phyloP scores from a whole-genome alignment of 352 stramenopile genomes.

The Sclerospora graminicola region DNA sequence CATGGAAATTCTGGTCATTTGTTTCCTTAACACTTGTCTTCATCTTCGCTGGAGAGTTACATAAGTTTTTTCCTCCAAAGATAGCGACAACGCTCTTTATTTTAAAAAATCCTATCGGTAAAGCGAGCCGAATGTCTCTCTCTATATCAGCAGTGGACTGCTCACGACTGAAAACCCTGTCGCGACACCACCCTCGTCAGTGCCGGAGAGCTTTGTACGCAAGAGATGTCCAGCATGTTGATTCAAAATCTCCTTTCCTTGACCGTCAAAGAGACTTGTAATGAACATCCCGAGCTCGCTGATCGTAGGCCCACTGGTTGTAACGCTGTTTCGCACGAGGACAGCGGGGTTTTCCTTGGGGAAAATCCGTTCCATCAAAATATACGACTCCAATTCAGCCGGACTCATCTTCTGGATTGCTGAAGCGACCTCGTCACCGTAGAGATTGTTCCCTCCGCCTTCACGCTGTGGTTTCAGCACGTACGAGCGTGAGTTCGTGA shows the following conservation, averaged over 20 bases:
- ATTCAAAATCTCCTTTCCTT: conserved; percentile 85
- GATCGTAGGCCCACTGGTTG: conserved; percentile 76
- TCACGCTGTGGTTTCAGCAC: conserved; percentile 98
- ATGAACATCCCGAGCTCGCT: conserved; percentile 95
- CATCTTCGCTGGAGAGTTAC: no score
- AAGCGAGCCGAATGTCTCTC: no score
- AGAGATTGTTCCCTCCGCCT: conserved; percentile 97
- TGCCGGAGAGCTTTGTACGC: conserved; percentile 91
- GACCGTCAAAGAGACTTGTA: conserved; percentile 61
- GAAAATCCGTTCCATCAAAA: conserved; percentile 97
- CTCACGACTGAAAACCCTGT: conserved; percentile 91
- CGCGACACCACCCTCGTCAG: conserved; percentile 94
- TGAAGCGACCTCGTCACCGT: conserved; percentile 85
- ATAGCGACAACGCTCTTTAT: no score
- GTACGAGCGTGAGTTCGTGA: conserved; percentile 62
- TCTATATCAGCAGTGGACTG: conserved; percentile 80
- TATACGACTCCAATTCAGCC: conserved; percentile 81
- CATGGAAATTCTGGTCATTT: no score
- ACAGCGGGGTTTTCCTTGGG: conserved; percentile 75
- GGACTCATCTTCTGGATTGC: conserved; percentile 73
- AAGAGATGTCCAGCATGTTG: conserved; percentile 92
- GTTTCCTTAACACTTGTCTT: no score
- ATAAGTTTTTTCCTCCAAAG: no score
- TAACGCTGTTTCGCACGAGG: conserved; percentile 68
- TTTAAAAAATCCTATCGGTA: no score